A percentile compares a stretch with the other conserved stretches of the same genome.
Evolutionary conservation across 2,329 filamentous ascomycete genomes (phyloP).

Genomic region (Gnomoniopsis smithogilvyi): DNA sequence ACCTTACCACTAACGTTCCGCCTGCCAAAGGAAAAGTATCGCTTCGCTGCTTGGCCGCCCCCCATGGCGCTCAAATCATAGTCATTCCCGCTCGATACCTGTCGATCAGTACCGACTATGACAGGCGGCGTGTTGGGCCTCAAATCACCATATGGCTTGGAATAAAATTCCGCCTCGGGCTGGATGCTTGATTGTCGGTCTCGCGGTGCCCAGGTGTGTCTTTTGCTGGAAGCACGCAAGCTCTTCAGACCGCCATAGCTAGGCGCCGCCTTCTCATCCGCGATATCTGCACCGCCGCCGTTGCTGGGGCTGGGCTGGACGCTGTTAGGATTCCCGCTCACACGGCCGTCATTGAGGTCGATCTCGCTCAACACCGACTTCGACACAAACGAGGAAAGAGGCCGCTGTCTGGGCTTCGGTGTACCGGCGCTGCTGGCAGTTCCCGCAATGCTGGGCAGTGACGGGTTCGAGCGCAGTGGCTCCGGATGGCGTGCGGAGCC

Average conservation of each 20-base stretch:
- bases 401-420: conserved; percentile 15
- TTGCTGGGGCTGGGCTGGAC: conserved; percentile 33
- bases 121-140: conserved; percentile 51
- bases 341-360: conserved; percentile 40
- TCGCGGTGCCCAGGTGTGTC: conserved; percentile 20
- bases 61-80: conserved; percentile 32
- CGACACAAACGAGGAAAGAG: conserved; percentile 30
- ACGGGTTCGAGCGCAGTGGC: conserved; percentile 52
- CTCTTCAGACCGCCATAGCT: conserved; percentile 3
- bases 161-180: conserved; percentile 45
- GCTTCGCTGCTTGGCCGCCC: conserved; percentile 10
- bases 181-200: conserved; percentile 47
- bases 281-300: not conserved
- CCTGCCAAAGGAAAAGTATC: conserved; percentile 35
- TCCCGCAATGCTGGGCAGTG: conserved; percentile 18
- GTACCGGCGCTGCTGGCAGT: conserved; percentile 12
- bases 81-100: conserved; percentile 60
- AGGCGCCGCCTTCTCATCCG: conserved; percentile 3
- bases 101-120: conserved; percentile 46
- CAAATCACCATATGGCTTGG: conserved; percentile 59
- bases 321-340: conserved; percentile 43
- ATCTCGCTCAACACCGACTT: conserved; percentile 41
- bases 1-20: conserved; percentile 71
- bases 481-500: conserved; percentile 40
- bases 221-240: conserved; percentile 9